Base-by-base conservation (phyloP, 129 eudicot species). In the Pseudognaphalium luteoalbum region DNA sequence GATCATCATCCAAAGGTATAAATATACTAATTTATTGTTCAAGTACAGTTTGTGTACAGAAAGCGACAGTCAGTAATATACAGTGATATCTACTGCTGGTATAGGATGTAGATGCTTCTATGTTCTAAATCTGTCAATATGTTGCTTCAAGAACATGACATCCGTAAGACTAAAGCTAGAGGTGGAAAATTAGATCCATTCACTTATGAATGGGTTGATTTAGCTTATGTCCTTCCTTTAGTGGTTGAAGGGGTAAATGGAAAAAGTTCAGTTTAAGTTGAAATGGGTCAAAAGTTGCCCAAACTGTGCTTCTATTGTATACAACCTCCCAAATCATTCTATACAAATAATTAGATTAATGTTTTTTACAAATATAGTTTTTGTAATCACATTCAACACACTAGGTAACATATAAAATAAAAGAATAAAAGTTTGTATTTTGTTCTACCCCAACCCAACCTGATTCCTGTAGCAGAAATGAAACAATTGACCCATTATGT, bases 1-100 rank as follows among this genome's bases (percentile, higher is more conserved):
- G 98, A 93, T 50, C 76, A 75, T 64, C 82, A 56, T 62, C 79
- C 79, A 29, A 82, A 82, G 86, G 86, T 77, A 58, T 52, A 66
- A 2, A 37, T 22, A 47, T 39, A 2, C 1, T 25, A 22, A 39
- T 30, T 33, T 58, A 37, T 20, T 73, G n/a, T 50, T 64, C 56
- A n/a, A 57, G 62, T 57, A 57, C 16, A 77, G 41, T 68, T 20
- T 60, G 17, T 14, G 54, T 12, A 47, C 54, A 14, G 5, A 47
- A 47, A 47, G 54, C 54, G n/a, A 17, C 54, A 47, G n/a, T 47
- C n/a, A 12, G 16, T 47, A 47, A 47, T 47, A 4, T 3, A 47
- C 14, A 47, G 28, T 16, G 29, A 57, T 21, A n/a, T n/a, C 28
- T 57, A 20, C 28, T 57, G 62, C 29, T 57, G 29, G 62, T 57